phyloP scores from a whole-genome alignment of 495 filamentous ascomycete species.

The Chaetomium fimeti region DNA sequence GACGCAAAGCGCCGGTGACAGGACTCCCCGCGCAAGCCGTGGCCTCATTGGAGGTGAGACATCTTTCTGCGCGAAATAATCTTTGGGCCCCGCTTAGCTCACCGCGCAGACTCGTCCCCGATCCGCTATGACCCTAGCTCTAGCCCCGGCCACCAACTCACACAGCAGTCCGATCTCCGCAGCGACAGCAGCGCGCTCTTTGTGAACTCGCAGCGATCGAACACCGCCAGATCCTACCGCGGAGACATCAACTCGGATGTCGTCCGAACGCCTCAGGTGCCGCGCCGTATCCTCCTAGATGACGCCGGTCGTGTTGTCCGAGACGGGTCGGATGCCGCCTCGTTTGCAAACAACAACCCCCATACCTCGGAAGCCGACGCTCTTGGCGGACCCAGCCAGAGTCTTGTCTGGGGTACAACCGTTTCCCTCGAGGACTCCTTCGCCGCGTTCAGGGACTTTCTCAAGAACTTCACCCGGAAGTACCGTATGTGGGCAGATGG shows the following conservation, averaged over 20 bases:
- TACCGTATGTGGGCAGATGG: slow-evolving; percentile 90
- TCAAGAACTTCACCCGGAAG: slow-evolving; percentile 83
- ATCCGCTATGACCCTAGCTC: slow-evolving; percentile 87
- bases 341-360: slow-evolving; percentile 84
- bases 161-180: slow-evolving; percentile 61
- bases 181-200: slow-evolving; percentile 87
- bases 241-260: slow-evolving; percentile 81
- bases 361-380: slow-evolving; percentile 89
- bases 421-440: slow-evolving; percentile 89
- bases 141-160: slow-evolving; percentile 64
- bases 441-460: slow-evolving; percentile 82
- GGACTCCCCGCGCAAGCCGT: slow-evolving; percentile 69
- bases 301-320: slow-evolving; percentile 71
- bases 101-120: slow-evolving; percentile 73
- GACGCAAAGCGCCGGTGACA: slow-evolving; percentile 55
- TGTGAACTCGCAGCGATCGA: slow-evolving; percentile 62
- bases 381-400: slow-evolving; percentile 73
- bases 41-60: slow-evolving; percentile 62
- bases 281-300: slow-evolving; percentile 75
- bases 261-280: slow-evolving; percentile 61
- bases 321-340: slow-evolving; percentile 70
- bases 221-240: slow-evolving; percentile 60
- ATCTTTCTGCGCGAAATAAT: slow-evolving; percentile 9
- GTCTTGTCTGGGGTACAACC: slow-evolving; percentile 96
- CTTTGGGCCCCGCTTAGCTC: neutral